Evolutionary conservation across 2,329 filamentous ascomycete genomes (phyloP).

Genomic region (Dactylellina haptotyla): DNA sequence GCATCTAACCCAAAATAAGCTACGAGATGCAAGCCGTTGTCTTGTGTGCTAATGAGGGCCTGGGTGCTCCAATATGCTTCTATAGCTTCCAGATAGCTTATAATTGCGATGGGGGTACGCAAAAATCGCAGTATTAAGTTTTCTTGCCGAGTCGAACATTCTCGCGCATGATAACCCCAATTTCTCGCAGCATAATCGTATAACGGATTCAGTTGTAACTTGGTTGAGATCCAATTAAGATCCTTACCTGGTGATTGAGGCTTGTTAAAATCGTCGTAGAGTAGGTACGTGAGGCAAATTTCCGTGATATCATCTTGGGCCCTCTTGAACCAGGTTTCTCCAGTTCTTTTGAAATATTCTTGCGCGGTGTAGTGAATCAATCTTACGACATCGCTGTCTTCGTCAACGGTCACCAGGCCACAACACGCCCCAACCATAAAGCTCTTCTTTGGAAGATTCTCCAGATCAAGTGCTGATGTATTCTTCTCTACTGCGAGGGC

Average conservation of each 20-base stretch:
- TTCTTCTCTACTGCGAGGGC: constrained; percentile 18
- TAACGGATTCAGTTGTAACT: background rate
- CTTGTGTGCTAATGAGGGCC: too few species aligned
- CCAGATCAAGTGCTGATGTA: constrained; percentile 1
- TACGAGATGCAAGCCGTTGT: background rate
- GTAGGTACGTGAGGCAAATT: constrained; percentile 8
- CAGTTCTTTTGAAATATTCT: constrained; percentile 12
- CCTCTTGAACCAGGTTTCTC: background rate
- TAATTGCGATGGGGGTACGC: background rate
- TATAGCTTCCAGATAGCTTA: background rate
- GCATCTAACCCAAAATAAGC: background rate
- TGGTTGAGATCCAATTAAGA: background rate
- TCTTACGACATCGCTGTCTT: constrained; percentile 8
- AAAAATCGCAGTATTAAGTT: background rate
- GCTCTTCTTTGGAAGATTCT: constrained; percentile 7
- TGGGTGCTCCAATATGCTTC: background rate
- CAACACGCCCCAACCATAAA: constrained; percentile 6
- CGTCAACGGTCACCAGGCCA: constrained; percentile 10
- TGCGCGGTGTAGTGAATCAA: constrained; percentile 26
- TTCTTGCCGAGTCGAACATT: background rate
- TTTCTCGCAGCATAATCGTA: constrained; percentile 7
- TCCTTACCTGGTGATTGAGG: background rate
- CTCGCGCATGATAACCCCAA: constrained; percentile 5
- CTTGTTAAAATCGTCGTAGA: background rate
- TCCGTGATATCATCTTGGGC: background rate